A percentile compares a stretch with the other conserved stretches of the same genome.
phyloP scores from a whole-genome alignment of 345 rosid species.

The Gossypium herbaceum region DNA sequence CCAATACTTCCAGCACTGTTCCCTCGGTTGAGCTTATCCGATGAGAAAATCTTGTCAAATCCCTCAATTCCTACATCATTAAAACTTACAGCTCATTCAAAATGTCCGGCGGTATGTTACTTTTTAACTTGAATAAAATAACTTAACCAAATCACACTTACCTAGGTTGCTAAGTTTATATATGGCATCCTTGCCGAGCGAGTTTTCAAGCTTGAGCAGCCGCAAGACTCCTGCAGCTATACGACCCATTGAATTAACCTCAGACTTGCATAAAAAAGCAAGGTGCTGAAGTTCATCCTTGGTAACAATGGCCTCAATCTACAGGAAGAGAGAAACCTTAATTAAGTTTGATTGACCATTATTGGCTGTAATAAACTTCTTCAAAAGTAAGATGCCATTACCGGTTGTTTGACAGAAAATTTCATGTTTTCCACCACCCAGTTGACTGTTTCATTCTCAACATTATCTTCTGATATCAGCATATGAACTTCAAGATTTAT shows the following conservation, averaged over 20 bases:
- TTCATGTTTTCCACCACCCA: slow-evolving; percentile 84
- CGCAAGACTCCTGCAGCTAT: slow-evolving; percentile 81
- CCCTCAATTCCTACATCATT: slow-evolving; percentile 72
- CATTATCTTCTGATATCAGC: slow-evolving; percentile 50
- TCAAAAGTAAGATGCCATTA: slow-evolving; percentile 33
- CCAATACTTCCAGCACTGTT: slow-evolving; percentile 37
- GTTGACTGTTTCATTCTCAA: slow-evolving; percentile 47
- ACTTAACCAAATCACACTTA: slow-evolving; percentile 23
- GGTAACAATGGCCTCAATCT: slow-evolving; percentile 89
- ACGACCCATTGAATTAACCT: slow-evolving; percentile 90
- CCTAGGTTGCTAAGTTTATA: slow-evolving; percentile 94
- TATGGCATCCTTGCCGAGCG: slow-evolving; percentile 73
- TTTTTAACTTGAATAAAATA: background rate
- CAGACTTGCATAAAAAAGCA: slow-evolving; percentile 72
- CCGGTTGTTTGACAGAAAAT: slow-evolving; percentile 91
- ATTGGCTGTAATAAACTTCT: background rate
- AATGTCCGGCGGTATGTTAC: background rate
- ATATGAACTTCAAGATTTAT: slow-evolving; percentile 66
- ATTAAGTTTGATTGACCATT: slow-evolving; percentile 14
- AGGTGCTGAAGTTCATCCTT: slow-evolving; percentile 89
- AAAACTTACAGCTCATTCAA: background rate
- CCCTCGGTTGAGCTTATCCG: slow-evolving; percentile 41
- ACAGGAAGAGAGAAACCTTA: slow-evolving; percentile 12
- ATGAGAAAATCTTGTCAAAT: slow-evolving; percentile 68
- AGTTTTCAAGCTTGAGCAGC: slow-evolving; percentile 74